Base-by-base conservation (phyloP, 495 filamentous ascomycete genomes). In the Daldinia bambusicola region DNA sequence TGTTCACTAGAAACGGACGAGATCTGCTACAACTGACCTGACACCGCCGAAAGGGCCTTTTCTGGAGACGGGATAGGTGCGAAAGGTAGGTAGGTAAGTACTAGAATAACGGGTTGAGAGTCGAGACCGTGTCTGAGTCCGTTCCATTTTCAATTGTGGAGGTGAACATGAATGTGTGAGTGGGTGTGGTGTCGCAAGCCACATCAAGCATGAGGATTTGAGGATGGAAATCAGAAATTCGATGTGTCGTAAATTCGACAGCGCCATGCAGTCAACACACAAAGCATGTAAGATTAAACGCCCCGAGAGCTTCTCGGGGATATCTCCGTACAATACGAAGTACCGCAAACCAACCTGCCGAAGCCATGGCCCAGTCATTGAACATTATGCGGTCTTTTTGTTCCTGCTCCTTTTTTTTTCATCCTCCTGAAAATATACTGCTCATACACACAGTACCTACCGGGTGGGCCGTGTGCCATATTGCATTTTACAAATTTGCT, bases 361-460 rank as follows among this genome's bases (percentile, higher is more conserved):
- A 64, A 67, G 52, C 56, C 14, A 67, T 60, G 69, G 60, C 31
- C 69, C 55, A 72, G 70, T 65, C 60, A 68, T 61, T 52, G 22
- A 38, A 60, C 26, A 64, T 18, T 53, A 64, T 32, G 40, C 31
- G 26, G 1, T 43, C 38, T 26, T 55, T 37, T 53, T 50, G 40
- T 55, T 41, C 9, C 9, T 36, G 2, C 7, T 6, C 6, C 6
- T 36, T 6, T 36, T 36, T 36, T 36, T 36, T 36, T 36, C 7
- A 2, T 36, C 34, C 34, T 36, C 34, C 34, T 36, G 34, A 36
- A 36, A 36, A 26, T 26, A 26, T 26, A 26, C 26, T 26, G 26
- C 26, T 26, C 26, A 26, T 26, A 26, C 3, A 26, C 26, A 26
- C 26, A n/a, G 26, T 1, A 26, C 26, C 26, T 20, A 34, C 32